These are phyloP conservation scores for Phaeomoniella chlamydospora DNA, from an alignment of 2,329 filamentous ascomycete species.

Conservation along the genomic window DNA sequence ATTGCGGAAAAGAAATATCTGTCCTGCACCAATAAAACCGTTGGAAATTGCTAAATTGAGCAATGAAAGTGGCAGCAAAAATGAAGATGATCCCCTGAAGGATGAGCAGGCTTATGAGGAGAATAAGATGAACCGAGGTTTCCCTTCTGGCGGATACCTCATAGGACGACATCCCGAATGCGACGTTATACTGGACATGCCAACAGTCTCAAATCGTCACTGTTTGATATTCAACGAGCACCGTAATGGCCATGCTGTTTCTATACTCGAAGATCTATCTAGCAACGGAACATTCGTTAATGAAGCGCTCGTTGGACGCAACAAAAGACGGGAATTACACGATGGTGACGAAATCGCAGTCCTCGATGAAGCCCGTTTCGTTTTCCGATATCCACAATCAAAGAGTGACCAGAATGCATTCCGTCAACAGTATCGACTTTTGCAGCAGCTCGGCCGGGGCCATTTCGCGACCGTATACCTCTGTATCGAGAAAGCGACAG, in stretches of 20 bases:
- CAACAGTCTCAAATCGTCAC: slow-evolving; percentile 71
- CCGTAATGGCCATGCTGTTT: slow-evolving; percentile 42
- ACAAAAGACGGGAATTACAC: slow-evolving; percentile 75
- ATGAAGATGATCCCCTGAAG: slow-evolving; percentile 28
- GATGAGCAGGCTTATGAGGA: slow-evolving; percentile 46
- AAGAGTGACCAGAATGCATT: slow-evolving; percentile 56
- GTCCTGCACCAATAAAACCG: slow-evolving; percentile 39
- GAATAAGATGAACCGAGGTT: slow-evolving; percentile 41
- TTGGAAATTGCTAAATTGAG: slow-evolving; percentile 25
- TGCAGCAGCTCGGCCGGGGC: slow-evolving; percentile 80
- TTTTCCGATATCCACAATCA: slow-evolving; percentile 77
- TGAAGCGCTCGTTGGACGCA: slow-evolving; percentile 77
- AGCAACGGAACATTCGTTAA: slow-evolving; percentile 96
- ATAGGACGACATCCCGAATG: slow-evolving; percentile 91
- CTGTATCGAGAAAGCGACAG: slow-evolving; percentile 73
- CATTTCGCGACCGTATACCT: slow-evolving; percentile 91
- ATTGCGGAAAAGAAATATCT: slow-evolving; percentile 58
- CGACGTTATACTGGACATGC: slow-evolving; percentile 61
- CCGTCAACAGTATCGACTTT: slow-evolving; percentile 68
- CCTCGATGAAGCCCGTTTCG: slow-evolving; percentile 69
- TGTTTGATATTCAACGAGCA: slow-evolving; percentile 41
- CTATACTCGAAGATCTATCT: slow-evolving; percentile 82
- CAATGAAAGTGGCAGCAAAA: slow-evolving; percentile 21
- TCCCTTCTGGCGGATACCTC: slow-evolving; percentile 69
- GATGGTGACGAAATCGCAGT: slow-evolving; percentile 87